These are phyloP conservation scores for Lizonia empirigonia DNA, from an alignment of 2,329 filamentous ascomycete genomes.

Conservation along the genomic window DNA sequence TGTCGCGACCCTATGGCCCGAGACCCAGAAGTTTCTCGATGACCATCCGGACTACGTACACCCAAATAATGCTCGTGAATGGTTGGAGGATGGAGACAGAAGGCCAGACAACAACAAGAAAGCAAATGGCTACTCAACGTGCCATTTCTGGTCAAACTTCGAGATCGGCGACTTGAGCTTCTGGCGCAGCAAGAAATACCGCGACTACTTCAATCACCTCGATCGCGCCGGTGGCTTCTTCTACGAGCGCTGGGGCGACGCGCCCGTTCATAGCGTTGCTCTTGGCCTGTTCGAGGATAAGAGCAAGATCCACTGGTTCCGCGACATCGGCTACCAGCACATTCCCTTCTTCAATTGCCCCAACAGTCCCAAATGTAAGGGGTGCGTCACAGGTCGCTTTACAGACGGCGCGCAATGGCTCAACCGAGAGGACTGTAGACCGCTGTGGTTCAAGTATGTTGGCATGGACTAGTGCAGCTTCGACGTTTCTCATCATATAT, in stretches of 20 bases:
- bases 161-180: constrained; percentile 94
- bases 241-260: constrained; percentile 98
- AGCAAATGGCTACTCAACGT: constrained; percentile 94
- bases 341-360: constrained; percentile 99
- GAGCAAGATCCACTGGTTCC: constrained; percentile 96
- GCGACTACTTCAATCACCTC: constrained; percentile 95
- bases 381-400: constrained; percentile 83
- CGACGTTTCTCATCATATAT: not conserved
- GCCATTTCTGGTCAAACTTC: constrained; percentile 99
- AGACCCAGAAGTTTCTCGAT: constrained; percentile 87
- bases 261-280: constrained; percentile 93
- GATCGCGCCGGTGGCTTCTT: constrained; percentile 96
- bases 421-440: constrained; percentile 88
- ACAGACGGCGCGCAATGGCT: constrained; percentile 88
- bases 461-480: constrained; percentile 71
- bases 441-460: constrained; percentile 96
- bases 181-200: constrained; percentile 87
- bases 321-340: constrained; percentile 97
- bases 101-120: constrained; percentile 79
- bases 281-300: constrained; percentile 90
- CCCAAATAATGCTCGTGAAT: constrained; percentile 82
- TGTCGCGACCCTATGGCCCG: constrained; percentile 91
- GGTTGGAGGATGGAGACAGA: constrained; percentile 78
- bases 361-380: constrained; percentile 90
- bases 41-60: constrained; percentile 82